Evolutionary conservation across 2,329 filamentous ascomycete genomes (phyloP).

Genomic region (Fusarium pininemorale): DNA sequence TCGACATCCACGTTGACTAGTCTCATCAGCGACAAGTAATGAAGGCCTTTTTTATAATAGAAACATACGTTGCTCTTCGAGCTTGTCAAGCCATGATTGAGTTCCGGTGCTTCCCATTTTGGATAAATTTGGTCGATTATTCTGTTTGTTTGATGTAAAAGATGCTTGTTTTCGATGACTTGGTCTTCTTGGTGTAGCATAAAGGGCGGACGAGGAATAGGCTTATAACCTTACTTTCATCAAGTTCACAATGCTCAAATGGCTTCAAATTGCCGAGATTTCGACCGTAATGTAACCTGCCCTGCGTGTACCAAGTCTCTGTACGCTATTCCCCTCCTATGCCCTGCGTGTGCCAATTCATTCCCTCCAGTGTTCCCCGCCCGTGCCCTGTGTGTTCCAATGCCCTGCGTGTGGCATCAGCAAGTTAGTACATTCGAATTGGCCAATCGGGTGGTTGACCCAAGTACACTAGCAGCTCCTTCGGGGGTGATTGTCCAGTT

Average conservation of each 20-base stretch:
- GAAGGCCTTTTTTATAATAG: fast-evolving
- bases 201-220: not conserved
- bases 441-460: not conserved
- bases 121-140: too few relatives aligned
- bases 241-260: too few relatives aligned
- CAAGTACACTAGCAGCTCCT: not conserved
- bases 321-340: not conserved
- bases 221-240: not conserved
- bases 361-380: not conserved
- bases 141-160: not conserved
- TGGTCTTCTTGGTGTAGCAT: not conserved
- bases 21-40: not conserved
- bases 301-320: not conserved
- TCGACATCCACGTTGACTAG: slow-evolving; percentile 62
- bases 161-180: not conserved
- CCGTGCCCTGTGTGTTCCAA: not conserved
- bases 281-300: not conserved
- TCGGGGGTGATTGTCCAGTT: not conserved
- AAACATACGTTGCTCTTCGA: slow-evolving; percentile 52
- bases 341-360: slow-evolving; percentile 15
- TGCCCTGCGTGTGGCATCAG: slow-evolving; percentile 3
- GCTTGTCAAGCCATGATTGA: slow-evolving; percentile 54
- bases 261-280: not conserved
- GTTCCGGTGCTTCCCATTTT: slow-evolving; percentile 46
- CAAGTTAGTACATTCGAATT: not conserved